These are phyloP conservation scores for Eremochloa ophiuroides DNA, from an alignment of 176 grass and related monocot genomes.

Conservation along the genomic window DNA sequence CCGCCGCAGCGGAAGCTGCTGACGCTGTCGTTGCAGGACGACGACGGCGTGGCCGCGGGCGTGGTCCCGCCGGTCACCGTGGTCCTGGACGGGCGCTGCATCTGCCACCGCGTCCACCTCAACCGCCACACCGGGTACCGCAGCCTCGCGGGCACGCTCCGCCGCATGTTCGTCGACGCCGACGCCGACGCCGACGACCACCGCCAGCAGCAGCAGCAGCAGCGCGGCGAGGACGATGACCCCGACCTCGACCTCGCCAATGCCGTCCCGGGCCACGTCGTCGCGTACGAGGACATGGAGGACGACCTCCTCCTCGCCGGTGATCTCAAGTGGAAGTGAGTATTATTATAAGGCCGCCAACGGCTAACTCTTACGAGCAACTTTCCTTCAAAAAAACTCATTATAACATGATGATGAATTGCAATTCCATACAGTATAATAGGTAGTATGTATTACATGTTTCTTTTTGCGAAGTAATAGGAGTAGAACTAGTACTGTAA, in stretches of 20 bases:
- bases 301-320: conserved; percentile 87
- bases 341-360: background rate
- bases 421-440: background rate
- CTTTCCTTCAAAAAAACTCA: too few species aligned
- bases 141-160: conserved; percentile 63
- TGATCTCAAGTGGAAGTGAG: conserved; percentile 89
- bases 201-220: background rate
- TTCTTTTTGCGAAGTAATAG: too few species aligned
- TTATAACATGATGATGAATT: background rate
- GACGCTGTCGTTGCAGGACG: conserved; percentile 32
- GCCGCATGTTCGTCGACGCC: conserved; percentile 59
- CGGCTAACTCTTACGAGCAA: background rate
- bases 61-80: conserved; percentile 79
- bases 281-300: conserved; percentile 96
- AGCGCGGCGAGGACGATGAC: background rate
- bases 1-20: conserved; percentile 43
- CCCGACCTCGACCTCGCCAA: conserved; percentile 52
- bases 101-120: conserved; percentile 79
- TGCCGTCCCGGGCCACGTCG: conserved; percentile 77
- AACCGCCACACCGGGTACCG: conserved; percentile 54
- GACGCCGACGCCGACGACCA: background rate
- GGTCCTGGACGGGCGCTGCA: conserved; percentile 78
- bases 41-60: conserved; percentile 42
- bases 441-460: too few species aligned
- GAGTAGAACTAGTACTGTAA: too few species aligned